Percentiles rank a stretch among this genome's conserved stretches.
phyloP scores from a whole-genome alignment of 768 basidiomycete genomes.

The Coprinellus micaceus region DNA sequence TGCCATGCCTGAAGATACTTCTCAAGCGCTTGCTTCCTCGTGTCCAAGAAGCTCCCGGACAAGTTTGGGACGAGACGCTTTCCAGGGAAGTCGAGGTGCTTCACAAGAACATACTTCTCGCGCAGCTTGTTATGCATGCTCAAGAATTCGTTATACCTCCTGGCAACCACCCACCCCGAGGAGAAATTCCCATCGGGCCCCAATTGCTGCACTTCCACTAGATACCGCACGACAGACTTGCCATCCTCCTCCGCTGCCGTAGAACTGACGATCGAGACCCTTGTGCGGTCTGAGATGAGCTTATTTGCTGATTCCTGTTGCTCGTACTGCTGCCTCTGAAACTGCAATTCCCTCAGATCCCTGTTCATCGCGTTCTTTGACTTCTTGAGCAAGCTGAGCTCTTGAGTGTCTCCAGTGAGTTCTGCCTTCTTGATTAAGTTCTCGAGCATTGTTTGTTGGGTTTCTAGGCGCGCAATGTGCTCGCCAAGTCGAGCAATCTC shows the following conservation, averaged over 20 bases:
- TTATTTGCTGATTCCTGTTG: conserved; percentile 91
- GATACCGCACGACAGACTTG: conserved; percentile 87
- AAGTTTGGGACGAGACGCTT: conserved; percentile 89
- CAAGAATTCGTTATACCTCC: conserved; percentile 94
- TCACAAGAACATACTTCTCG: conserved; percentile 66
- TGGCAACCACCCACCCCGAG: conserved; percentile 89
- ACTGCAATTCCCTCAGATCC: conserved; percentile 78
- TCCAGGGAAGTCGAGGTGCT: conserved; percentile 83
- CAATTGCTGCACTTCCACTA: conserved; percentile 88
- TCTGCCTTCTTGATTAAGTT: conserved; percentile 93
- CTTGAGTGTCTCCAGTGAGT: conserved; percentile 83
- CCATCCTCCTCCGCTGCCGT: conserved; percentile 80
- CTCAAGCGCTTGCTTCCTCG: conserved; percentile 73
- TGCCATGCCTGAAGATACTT: conserved; percentile 80
- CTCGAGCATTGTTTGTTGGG: conserved; percentile 81
- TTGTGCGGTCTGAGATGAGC: conserved; percentile 78
- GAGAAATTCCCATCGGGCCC: conserved; percentile 73
- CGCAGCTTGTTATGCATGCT: conserved; percentile 82
- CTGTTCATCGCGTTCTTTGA: conserved; percentile 79
- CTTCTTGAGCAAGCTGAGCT: conserved; percentile 75
- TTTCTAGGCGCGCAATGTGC: conserved; percentile 71
- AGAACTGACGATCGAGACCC: conserved; percentile 80
- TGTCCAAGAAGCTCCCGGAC: conserved; percentile 85
- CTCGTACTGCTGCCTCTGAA: conserved; percentile 91
- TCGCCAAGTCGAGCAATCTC: conserved; percentile 79